A percentile compares a stretch with the other conserved stretches of the same genome.
Conservation (phyloP, 2,329 filamentous ascomycete genomes). For the Talaromyces atroroseus region DNA sequence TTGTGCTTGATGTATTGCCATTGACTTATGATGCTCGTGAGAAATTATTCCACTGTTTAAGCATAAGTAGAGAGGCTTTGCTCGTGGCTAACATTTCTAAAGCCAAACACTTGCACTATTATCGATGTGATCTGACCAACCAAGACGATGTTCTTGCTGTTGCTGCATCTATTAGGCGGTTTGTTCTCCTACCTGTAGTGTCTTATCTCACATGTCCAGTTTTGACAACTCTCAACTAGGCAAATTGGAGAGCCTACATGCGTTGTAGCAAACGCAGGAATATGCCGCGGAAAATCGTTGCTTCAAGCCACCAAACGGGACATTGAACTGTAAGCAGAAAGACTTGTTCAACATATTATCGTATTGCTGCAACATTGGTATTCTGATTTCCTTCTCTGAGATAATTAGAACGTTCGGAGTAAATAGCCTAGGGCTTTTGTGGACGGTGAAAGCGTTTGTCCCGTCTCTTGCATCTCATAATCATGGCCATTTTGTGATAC, state of each 20-base stretch:
- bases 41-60: neutral
- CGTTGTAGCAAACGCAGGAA: conserved; percentile 3
- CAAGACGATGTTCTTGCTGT: neutral
- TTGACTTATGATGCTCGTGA: conserved; percentile 7
- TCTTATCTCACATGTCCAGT: neutral
- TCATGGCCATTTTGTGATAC: conserved; percentile 68
- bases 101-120: conserved; percentile 5
- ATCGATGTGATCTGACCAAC: conserved; percentile 6
- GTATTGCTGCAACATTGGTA: too few relatives aligned
- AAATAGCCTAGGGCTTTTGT: conserved; percentile 64
- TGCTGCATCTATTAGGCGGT: neutral
- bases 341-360: too few relatives aligned
- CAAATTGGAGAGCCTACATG: conserved; percentile 4
- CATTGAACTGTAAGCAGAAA: conserved; percentile 2
- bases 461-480: conserved; percentile 58
- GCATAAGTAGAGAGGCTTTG: too few relatives aligned
- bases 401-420: conserved; percentile 57
- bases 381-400: neutral
- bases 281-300: conserved; percentile 7
- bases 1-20: conserved; percentile 3
- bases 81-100: neutral
- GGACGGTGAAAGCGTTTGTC: conserved; percentile 61
- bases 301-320: conserved; percentile 2
- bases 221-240: neutral
- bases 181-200: neutral